Evolutionary conservation across 2,329 filamentous ascomycete species (phyloP), one percentile per base, ranked within the genome.

Genomic region (Apiospora malaysiana): DNA sequence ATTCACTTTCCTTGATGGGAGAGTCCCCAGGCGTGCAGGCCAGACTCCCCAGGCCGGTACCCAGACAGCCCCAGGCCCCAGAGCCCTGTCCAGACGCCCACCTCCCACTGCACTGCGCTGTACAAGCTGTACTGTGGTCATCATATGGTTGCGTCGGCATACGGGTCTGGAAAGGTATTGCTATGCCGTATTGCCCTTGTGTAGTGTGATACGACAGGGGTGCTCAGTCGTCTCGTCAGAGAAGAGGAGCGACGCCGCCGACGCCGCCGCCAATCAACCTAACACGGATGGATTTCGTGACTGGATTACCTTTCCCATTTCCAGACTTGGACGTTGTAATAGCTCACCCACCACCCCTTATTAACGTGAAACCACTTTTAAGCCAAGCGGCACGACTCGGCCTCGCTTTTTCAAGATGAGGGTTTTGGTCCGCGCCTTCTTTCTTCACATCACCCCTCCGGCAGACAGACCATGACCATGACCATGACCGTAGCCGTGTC

Each of bases 171-270:
- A 63, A 40, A 63, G 56, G 32, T 40, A 40, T 45, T 10, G 56
- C 56, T 63, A 63, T 40, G 56, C 32, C 56, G 56, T 40, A 63
- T 23, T 63, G 32, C 56, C 56, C 56, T 63, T 63, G 56, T 40
- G 56, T 40, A 63, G 56, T 63, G 56, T 63, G 56, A 63, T 63
- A 63, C 56, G 56, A 63, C 56, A 63, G 32, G 56, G 56, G 56
- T n/a, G 56, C 10, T 40, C 51, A 59, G 16, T 59, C 51, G 27
- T 59, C 47, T 51, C 47, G 47, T 25, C 51, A 59, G 51, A 59
- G 51, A 59, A 37, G 25, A 59, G 56, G 32, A 63, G 56, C 27
- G 56, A 7, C 56, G 56, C 56, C 45, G 18, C 45, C 42, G 42
- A 9, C 40, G 40, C 40, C 40, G 40, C 49, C 49, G 49, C 49